Conservation (phyloP, 371 early-diverging fungal species). For the Syncephalastrum contaminatum region DNA sequence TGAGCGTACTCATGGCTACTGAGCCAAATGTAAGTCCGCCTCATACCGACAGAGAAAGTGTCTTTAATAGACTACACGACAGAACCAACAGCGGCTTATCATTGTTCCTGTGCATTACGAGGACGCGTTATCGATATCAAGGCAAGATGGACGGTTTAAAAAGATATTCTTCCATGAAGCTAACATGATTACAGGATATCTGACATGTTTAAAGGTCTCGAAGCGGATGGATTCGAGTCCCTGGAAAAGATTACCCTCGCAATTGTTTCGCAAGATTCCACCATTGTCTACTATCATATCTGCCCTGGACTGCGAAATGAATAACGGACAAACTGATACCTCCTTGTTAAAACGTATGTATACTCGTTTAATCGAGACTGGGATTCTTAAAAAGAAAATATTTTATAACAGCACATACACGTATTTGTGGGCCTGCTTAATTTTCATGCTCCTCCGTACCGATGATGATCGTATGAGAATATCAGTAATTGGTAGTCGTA, state of each 20-base stretch:
- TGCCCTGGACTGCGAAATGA: too few species aligned
- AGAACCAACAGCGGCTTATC: constrained; percentile 4
- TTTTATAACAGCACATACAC: too few species aligned
- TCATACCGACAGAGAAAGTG: neutral
- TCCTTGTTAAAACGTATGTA: too few species aligned
- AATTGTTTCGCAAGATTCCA: constrained; percentile 45
- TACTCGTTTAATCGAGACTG: too few species aligned
- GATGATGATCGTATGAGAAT: too few species aligned
- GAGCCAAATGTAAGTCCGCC: constrained; percentile 2
- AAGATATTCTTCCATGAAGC: neutral
- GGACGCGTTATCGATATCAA: constrained; percentile 2
- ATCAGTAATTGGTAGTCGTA: too few species aligned
- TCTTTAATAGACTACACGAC: too few species aligned
- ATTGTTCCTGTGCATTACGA: constrained; percentile 14
- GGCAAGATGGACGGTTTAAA: constrained; percentile 3
- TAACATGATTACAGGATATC: constrained; percentile 8
- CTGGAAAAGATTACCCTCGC: constrained; percentile 37
- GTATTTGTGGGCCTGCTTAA: too few species aligned
- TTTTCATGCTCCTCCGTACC: too few species aligned
- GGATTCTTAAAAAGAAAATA: too few species aligned
- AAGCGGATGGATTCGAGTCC: neutral
- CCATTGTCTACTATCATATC: constrained; percentile 47
- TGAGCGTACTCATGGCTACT: constrained; percentile 2
- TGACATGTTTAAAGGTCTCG: constrained; percentile 15
- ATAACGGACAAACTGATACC: too few species aligned